Base-by-base conservation (phyloP, 805 yeast species). In the Yamadazyma scolyti region DNA sequence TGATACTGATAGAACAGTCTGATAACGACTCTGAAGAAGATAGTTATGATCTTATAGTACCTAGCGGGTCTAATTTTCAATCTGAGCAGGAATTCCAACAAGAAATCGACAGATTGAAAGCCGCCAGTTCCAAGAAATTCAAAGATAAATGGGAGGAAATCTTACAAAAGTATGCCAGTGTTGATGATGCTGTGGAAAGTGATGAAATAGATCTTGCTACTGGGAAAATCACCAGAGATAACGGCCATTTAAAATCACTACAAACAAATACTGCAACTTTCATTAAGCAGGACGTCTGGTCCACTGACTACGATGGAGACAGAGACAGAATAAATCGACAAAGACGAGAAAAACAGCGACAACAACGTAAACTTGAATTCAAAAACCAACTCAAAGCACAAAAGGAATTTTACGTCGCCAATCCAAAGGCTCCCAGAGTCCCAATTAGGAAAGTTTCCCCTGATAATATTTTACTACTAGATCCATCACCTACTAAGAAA, bases 141-240 rank as follows among this genome's bases (percentile, higher is more conserved):
- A 37, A 39, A 21, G 23, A 27, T 22, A 53, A 48, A 20, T 79
- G 86, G 86, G 58, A 63, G 14, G 56, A 61, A 9, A 74, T 80
- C 17, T 65, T 80, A 6, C 51, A 63, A 2, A 74, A 71, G 46
- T 77, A 79, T 46, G 59, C 74, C 3, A 33, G 39, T 3, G 67
- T 74, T 28, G 67, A 67, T 30, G 70, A 71, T 20, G 59, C 61
- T 4, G 61, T 62, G 11, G 78, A 77, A 31, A 80, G 83, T 22
- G 88, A 79, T 48, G 65, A 77, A 15, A 56, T 79, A n/a, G 88
- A 84, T 48, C 46, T 84, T 14, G 47, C 50, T 7, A 76, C 87
- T 0, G 89, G 90, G 1, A 64, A 71, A 34, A 71, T 84, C 2
- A 52, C 78, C 2, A 71, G 62, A 19, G 88, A 84, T 44, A 69